phyloP scores from a whole-genome alignment of 768 basidiomycete genomes.

The Lactifluus piperatus region DNA sequence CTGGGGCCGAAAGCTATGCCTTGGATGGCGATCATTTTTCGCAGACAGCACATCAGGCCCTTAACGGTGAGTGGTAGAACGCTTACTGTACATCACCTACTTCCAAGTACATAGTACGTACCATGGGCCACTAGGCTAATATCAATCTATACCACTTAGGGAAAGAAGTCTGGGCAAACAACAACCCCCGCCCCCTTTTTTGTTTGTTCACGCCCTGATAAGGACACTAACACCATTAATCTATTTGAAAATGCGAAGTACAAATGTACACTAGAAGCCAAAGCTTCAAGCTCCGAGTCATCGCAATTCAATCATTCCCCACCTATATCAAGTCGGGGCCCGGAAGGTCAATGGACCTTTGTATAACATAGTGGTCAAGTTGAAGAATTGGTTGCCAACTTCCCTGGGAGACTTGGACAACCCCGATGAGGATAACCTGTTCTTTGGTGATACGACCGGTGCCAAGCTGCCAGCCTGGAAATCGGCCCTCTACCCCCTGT shows the following conservation, averaged over 20 bases:
- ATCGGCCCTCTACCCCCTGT: background rate
- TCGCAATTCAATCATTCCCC: background rate
- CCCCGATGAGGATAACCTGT: background rate
- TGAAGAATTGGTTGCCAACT: constrained; percentile 17
- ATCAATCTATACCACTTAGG: too few relatives aligned
- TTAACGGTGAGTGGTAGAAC: too few relatives aligned
- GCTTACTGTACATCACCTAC: too few relatives aligned
- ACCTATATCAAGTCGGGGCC: background rate
- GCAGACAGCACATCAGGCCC: too few relatives aligned
- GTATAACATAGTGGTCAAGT: background rate
- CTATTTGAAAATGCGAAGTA: background rate
- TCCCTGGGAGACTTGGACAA: constrained; percentile 10
- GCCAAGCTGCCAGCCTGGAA: background rate
- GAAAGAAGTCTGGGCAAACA: too few relatives aligned
- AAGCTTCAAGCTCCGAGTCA: background rate
- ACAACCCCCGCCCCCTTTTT: too few relatives aligned
- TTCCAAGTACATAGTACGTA: too few relatives aligned
- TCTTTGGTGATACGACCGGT: background rate
- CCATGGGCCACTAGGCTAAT: too few relatives aligned
- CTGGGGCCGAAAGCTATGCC: too few relatives aligned
- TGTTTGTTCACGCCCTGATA: too few relatives aligned
- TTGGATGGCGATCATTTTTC: too few relatives aligned
- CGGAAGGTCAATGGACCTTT: background rate
- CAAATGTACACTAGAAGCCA: background rate
- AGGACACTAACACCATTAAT: background rate